These are phyloP conservation scores for Taiozyma onychis DNA, from an alignment of 1,139 yeast genomes.

Conservation along the genomic window DNA sequence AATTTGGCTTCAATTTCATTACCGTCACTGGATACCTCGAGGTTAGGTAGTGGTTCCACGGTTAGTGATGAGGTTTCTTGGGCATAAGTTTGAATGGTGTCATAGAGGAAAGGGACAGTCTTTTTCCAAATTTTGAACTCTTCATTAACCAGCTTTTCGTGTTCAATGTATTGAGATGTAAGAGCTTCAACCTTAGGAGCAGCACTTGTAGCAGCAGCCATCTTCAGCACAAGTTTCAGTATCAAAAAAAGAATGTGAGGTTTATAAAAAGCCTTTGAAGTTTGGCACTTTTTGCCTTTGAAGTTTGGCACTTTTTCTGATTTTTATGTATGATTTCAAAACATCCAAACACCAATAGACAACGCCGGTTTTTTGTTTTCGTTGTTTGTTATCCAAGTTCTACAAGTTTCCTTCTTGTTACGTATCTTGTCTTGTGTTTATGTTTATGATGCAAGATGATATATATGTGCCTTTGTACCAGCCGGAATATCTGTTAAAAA, in stretches of 20 bases:
- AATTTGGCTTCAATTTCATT: conserved; percentile 36
- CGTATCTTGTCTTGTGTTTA: too few relatives aligned
- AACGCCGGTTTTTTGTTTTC: not conserved
- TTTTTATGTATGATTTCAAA: not conserved
- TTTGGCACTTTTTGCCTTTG: not conserved
- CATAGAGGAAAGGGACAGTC: conserved; percentile 84
- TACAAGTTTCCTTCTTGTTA: too few relatives aligned
- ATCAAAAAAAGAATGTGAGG: not conserved
- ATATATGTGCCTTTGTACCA: too few relatives aligned
- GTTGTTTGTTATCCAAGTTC: too few relatives aligned
- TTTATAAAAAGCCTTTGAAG: not conserved
- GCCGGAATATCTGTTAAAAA: not conserved
- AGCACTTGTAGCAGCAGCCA: not conserved
- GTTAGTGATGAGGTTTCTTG: conserved; percentile 28
- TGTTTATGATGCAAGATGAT: too few relatives aligned
- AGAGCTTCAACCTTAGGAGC: not conserved
- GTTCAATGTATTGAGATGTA: conserved; percentile 19
- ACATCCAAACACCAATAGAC: not conserved
- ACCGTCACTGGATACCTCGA: conserved; percentile 31
- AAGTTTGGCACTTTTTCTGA: not conserved
- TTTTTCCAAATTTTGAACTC: conserved; percentile 96
- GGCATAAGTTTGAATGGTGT: conserved; percentile 65
- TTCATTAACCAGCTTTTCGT: conserved; percentile 39
- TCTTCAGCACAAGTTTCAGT: not conserved
- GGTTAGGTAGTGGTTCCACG: conserved; percentile 43